Base-by-base conservation (phyloP, 2,329 filamentous ascomycete species). In the Penicillium sp. region DNA sequence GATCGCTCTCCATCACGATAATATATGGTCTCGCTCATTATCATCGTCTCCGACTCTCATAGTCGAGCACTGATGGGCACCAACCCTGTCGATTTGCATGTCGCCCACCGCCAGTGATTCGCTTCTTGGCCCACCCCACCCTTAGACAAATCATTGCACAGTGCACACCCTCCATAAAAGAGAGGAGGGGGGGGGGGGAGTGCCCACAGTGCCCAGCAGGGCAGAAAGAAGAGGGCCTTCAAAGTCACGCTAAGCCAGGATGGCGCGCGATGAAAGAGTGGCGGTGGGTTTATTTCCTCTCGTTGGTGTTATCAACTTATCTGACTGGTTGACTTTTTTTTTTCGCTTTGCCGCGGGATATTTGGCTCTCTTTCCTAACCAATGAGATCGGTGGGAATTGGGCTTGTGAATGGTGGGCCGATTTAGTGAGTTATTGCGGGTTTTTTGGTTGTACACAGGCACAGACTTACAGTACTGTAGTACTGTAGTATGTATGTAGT, bases 61-160 rank as follows among this genome's bases (percentile, higher is more conserved):
- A 33, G 30, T 33, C 30, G 30, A 33, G 10, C 3, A 19, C 28
- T 19, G 28, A 30, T 33, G 30, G 17, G 49, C 28, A 17, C 28
- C 28, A 45, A 59, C 56, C 51, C 45, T 62, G 60, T 33, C 53
- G 63, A 65, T 62, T 59, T 58, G 49, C 56, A 60, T 44, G 45
- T 56, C 40, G 24, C 49, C 53, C 30, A n/a, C 30, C n/a, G 15
- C 42, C 19, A 19, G 8, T 60, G 56, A 60, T 62, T 65, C 58
- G 54, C 50, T 45, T 59, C 35, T 35, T 24, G 22, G 12, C 26
- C 28, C 40, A 22, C 44, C 45, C 49, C 55, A 40, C 30, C 50
- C 38, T 53, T 24, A 51, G 57, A 63, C 58, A 61, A 63, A 63
- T 54, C 51, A 38, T n/a, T 10, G n/a, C 33, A 38, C 30, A 17